A percentile compares a stretch with the other conserved stretches of the same genome.
Conservation (phyloP, 2,329 filamentous ascomycete genomes). For the Fusarium guadeloupense region DNA sequence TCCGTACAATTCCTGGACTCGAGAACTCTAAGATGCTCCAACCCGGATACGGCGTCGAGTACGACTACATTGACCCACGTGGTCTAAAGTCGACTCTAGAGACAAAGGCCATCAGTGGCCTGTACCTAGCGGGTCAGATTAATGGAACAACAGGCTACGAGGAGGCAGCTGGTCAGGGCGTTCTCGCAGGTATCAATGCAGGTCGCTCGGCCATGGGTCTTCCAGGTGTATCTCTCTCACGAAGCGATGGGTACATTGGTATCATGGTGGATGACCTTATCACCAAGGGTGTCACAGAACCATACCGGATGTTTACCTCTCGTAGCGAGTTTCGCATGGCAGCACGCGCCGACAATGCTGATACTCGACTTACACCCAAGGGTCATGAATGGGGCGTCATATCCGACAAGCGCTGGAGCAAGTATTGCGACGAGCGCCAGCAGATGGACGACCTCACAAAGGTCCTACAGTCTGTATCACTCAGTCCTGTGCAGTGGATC, state of each 20-base stretch:
- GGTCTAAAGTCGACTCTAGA: constrained; percentile 89
- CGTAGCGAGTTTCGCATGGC: constrained; percentile 96
- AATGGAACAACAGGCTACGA: constrained; percentile 99
- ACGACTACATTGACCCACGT: constrained; percentile 96
- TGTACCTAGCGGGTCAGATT: constrained; percentile 95
- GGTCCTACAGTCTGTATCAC: constrained; percentile 65
- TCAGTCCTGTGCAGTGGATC: constrained; percentile 73
- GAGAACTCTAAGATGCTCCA: constrained; percentile 93
- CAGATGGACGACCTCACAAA: constrained; percentile 74
- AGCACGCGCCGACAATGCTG: constrained; percentile 92
- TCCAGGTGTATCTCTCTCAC: constrained; percentile 72
- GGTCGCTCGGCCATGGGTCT: constrained; percentile 79
- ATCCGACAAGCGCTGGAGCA: constrained; percentile 78
- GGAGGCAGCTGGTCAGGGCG: constrained; percentile 92
- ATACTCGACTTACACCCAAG: constrained; percentile 81
- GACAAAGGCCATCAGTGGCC: constrained; percentile 87
- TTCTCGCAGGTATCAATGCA: constrained; percentile 93
- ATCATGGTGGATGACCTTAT: constrained; percentile 99
- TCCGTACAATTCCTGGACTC: constrained; percentile 88
- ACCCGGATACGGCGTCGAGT: constrained; percentile 96
- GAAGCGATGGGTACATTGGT: constrained; percentile 94
- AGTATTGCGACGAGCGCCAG: constrained; percentile 70
- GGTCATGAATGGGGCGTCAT: constrained; percentile 82
- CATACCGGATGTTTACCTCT: constrained; percentile 98
- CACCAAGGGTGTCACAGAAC: constrained; percentile 95